Evolutionary conservation across 1,284 basidiomycete genomes (phyloP), one percentile per base, ranked within the genome.

Genomic region (Phellinidium pouzarii): DNA sequence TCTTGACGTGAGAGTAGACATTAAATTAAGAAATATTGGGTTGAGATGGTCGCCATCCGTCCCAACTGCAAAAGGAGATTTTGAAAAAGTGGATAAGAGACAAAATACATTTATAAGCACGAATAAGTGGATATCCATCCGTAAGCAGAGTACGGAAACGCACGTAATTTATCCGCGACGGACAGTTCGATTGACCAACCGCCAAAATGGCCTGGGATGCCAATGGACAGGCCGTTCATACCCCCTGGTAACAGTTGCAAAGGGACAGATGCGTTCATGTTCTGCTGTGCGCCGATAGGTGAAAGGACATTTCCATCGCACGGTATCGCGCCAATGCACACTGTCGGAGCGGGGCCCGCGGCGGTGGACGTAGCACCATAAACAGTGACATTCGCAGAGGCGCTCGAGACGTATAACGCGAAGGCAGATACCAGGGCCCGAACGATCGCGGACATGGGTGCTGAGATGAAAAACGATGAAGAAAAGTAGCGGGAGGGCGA

Each of bases 121-220:
- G n/a, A n/a, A n/a, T n/a, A n/a, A n/a, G n/a, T n/a, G n/a, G n/a
- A n/a, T n/a, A n/a, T n/a, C n/a, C n/a, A n/a, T n/a, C n/a, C 29
- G 4, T 3, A 2, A 11, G 1, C 7, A 23, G 29, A 22, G n/a
- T 7, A 3, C 7, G 37, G 14, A 17, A 22, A 79, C 81, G 66
- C 64, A 83, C 81, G 65, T 48, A 85, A 69, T 68, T 79, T 77
- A 57, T 77, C 76, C 2, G 77, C 77, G 14, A 88, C 81, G 23
- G 81, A 84, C 71, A 87, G 75, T 65, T 88, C 86, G 50, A 89
- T 72, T 2, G 80, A 84, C 60, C 87, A 86, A 0, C 86, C 85
- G 50, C 80, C 70, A 59, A 87, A 87, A 42, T 77, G 74, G 12
- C 83, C 83, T 37, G 68, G 67, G 59, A 80, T 77, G 5, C 70